These are phyloP conservation scores for Coix lacrymajobi DNA, from an alignment of 176 grass and related monocot genomes.

Conservation along the genomic window DNA sequence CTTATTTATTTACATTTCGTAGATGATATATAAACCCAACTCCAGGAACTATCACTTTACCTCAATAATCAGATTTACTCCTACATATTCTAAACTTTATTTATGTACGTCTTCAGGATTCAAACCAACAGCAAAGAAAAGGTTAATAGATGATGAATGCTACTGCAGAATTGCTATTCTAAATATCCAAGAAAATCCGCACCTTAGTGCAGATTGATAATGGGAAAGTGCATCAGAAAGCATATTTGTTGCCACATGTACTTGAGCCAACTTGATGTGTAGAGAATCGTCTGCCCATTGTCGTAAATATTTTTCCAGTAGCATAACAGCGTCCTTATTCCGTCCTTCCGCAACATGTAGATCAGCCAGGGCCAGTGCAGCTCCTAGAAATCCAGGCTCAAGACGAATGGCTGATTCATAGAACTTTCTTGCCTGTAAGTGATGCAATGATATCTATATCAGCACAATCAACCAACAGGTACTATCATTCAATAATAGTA, in stretches of 20 bases:
- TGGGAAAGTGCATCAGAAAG: constrained; percentile 91
- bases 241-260: constrained; percentile 80
- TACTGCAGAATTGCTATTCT: neutral
- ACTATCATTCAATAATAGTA: neutral
- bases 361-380: constrained; percentile 89
- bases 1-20: neutral
- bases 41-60: neutral
- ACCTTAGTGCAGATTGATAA: constrained; percentile 98
- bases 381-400: constrained; percentile 94
- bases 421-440: constrained; percentile 86
- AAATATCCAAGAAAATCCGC: constrained; percentile 6
- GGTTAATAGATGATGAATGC: neutral
- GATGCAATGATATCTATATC: neutral
- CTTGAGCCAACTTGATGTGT: constrained; percentile 92
- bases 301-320: constrained; percentile 83
- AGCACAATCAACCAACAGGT: neutral
- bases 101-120: neutral
- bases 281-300: constrained; percentile 92
- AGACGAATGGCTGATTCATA: constrained; percentile 94
- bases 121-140: neutral
- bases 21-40: neutral
- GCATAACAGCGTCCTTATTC: constrained; percentile 75
- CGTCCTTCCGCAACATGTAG: constrained; percentile 77
- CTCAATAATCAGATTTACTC: neutral
- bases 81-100: neutral